Conservation (phyloP, 2,329 filamentous ascomycete species). For the Venturiaceae sp. region DNA sequence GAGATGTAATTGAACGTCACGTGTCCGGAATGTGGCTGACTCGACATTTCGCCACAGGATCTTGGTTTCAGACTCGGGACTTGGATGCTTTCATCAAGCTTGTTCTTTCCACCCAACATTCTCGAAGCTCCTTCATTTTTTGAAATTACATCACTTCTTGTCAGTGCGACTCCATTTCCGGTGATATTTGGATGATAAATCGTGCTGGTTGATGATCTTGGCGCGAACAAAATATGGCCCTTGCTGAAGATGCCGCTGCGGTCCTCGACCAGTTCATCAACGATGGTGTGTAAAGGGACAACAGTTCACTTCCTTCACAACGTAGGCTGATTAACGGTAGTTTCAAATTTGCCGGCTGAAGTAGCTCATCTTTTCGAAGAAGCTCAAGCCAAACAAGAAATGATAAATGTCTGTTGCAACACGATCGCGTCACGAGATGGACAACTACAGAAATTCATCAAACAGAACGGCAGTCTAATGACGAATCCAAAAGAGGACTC, state of each 20-base stretch:
- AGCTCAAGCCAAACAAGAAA: constrained; percentile 68
- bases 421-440: constrained; percentile 63
- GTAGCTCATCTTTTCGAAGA: constrained; percentile 77
- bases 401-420: constrained; percentile 58
- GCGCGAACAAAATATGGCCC: constrained; percentile 26
- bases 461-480: constrained; percentile 62
- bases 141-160: neutral
- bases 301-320: constrained; percentile 5
- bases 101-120: neutral
- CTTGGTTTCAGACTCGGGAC: neutral
- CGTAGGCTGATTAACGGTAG: constrained; percentile 21
- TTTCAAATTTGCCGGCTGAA: constrained; percentile 72
- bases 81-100: neutral
- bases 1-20: neutral
- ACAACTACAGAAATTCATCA: constrained; percentile 74
- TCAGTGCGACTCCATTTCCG: neutral
- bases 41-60: neutral
- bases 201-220: neutral
- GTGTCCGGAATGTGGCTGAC: no score
- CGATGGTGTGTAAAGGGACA: constrained; percentile 42
- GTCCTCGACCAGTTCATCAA: constrained; percentile 73
- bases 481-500: constrained; percentile 66
- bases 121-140: neutral
- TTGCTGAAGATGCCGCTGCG: constrained; percentile 52
- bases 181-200: neutral